A percentile compares a stretch with the other conserved stretches of the same genome.
Evolutionary conservation across 192 early-diverging fungal genomes (phyloP).

Genomic region (Spizellomyces sp.): DNA sequence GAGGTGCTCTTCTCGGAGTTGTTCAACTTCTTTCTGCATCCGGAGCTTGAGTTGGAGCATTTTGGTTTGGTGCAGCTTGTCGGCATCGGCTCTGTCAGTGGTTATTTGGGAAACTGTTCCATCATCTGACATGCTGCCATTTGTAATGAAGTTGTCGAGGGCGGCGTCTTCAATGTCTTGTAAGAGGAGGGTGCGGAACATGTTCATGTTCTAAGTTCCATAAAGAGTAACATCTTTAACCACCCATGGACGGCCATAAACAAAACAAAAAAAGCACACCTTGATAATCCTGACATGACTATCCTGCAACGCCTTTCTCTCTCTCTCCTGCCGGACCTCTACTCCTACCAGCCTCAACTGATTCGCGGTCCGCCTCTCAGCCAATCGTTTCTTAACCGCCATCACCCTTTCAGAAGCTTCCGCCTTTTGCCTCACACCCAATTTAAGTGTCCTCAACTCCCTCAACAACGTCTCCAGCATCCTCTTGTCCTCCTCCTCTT

Average conservation of each 20-base stretch:
- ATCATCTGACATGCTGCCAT: neutral
- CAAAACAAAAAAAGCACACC: slow-evolving; percentile 14
- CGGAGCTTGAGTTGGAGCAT: slow-evolving; percentile 37
- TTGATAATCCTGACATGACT: slow-evolving; percentile 31
- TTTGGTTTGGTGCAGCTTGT: slow-evolving; percentile 34
- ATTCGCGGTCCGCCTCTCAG: slow-evolving; percentile 21
- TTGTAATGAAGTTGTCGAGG: neutral
- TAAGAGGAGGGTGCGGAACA: slow-evolving; percentile 32
- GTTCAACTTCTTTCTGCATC: slow-evolving; percentile 40
- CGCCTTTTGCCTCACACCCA: slow-evolving; percentile 16
- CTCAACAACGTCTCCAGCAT: slow-evolving; percentile 33
- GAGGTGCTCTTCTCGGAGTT: slow-evolving; percentile 39
- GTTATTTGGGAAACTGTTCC: neutral
- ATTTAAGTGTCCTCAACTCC: slow-evolving; percentile 28
- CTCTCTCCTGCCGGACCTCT: slow-evolving; percentile 34
- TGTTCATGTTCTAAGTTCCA: slow-evolving; percentile 25
- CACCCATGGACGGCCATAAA: neutral
- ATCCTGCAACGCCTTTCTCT: slow-evolving; percentile 32
- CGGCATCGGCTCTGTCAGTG: slow-evolving; percentile 16
- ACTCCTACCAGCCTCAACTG: slow-evolving; percentile 13
- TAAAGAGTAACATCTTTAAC: neutral
- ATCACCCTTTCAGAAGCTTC: slow-evolving; percentile 24
- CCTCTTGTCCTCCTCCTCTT: slow-evolving; percentile 33
- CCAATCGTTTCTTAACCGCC: slow-evolving; percentile 26
- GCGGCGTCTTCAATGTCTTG: slow-evolving; percentile 21